phyloP scores from a whole-genome alignment of 2,329 filamentous ascomycete species.

The Aspergillus udagawae region DNA sequence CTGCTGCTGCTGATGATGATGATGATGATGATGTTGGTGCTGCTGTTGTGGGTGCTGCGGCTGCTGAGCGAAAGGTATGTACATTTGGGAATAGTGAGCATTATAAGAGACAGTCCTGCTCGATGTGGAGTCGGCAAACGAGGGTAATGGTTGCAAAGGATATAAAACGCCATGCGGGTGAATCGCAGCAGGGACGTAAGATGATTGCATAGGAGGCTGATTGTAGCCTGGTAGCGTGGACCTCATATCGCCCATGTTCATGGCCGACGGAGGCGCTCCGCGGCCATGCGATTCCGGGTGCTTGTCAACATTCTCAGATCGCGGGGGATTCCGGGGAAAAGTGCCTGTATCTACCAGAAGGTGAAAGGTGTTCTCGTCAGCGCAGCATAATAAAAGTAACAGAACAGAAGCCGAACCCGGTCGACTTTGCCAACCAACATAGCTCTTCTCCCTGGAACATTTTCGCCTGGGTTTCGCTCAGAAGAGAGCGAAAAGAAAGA shows the following conservation, averaged over 20 bases:
- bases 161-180: constrained; percentile 28
- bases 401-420: neutral
- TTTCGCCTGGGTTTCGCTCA: neutral
- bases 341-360: constrained; percentile 5
- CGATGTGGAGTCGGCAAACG: constrained; percentile 16
- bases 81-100: constrained; percentile 22
- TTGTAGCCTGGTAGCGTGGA: constrained; percentile 27
- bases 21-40: constrained; percentile 2
- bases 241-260: constrained; percentile 29
- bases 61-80: constrained; percentile 25
- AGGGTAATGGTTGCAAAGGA: constrained; percentile 24
- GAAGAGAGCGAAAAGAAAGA: neutral
- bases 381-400: neutral
- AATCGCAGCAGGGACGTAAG: constrained; percentile 18
- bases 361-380: neutral
- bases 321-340: constrained; percentile 4
- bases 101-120: constrained; percentile 19
- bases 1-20: too few species aligned
- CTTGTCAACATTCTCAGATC: constrained; percentile 17
- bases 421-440: neutral
- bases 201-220: constrained; percentile 24
- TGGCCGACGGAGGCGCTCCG: constrained; percentile 15
- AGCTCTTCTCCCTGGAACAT: neutral
- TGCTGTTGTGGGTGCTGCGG: constrained; percentile 15
- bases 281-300: constrained; percentile 18